These are phyloP conservation scores for Aeschynomene evenia DNA, from an alignment of 306 rosid genomes.

Conservation along the genomic window DNA sequence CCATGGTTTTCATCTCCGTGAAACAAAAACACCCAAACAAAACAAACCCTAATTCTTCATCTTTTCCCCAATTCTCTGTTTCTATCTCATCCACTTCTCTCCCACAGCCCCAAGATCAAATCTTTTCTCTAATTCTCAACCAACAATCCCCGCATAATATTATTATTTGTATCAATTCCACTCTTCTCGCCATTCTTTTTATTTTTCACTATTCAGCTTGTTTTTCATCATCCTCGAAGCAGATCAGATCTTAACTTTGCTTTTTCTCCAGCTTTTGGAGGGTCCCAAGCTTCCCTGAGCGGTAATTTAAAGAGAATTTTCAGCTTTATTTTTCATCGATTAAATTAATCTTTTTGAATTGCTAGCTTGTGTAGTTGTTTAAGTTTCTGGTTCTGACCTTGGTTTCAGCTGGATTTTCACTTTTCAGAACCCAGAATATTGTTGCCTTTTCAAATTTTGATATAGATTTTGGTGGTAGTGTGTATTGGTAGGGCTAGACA, in stretches of 20 bases:
- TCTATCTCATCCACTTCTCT: slow-evolving; percentile 12
- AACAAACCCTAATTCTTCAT: slow-evolving; percentile 64
- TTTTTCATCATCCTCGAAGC: not conserved
- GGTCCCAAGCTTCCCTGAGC: slow-evolving; percentile 3
- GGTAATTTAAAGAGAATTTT: slow-evolving; percentile 38
- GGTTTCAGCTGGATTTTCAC: slow-evolving; percentile 1
- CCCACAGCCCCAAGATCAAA: slow-evolving; percentile 13
- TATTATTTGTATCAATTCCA: not conserved
- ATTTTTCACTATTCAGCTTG: not conserved
- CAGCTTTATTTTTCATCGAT: slow-evolving; percentile 10
- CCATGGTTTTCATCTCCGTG: slow-evolving; percentile 52
- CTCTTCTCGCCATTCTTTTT: not conserved
- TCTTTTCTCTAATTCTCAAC: slow-evolving; percentile 15
- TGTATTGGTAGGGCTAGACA: not conserved
- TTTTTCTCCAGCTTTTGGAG: slow-evolving; percentile 37
- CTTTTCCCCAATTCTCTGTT: slow-evolving; percentile 28
- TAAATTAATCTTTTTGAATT: slow-evolving; percentile 2
- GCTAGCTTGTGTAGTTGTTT: slow-evolving; percentile 2
- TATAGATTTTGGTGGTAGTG: slow-evolving; percentile 8
- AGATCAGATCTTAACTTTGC: slow-evolving; percentile 45
- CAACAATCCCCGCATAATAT: not conserved
- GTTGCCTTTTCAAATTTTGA: not conserved
- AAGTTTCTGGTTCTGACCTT: slow-evolving; percentile 10
- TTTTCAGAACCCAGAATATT: slow-evolving; percentile 6
- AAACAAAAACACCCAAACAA: slow-evolving; percentile 32